These are phyloP conservation scores for Metrosideros polymorpha DNA, from an alignment of 441 rosid species.

Conservation along the genomic window DNA sequence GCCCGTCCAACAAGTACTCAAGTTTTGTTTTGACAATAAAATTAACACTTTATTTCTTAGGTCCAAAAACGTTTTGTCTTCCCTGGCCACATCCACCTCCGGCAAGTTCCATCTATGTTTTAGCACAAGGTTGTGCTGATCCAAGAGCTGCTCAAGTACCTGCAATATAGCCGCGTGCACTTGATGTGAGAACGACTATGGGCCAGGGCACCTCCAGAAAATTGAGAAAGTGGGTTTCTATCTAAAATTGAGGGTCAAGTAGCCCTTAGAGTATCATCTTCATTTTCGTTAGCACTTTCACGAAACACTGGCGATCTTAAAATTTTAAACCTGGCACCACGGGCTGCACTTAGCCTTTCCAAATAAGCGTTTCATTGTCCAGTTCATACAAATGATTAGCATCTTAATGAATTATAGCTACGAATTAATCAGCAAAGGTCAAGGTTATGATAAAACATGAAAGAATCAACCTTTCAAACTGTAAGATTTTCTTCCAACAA, in stretches of 20 bases:
- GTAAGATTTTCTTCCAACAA: background rate
- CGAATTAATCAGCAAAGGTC: background rate
- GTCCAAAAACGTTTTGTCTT: conserved; percentile 2
- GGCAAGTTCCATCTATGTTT: conserved; percentile 1
- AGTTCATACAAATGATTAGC: background rate
- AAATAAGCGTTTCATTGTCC: background rate
- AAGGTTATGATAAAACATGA: background rate
- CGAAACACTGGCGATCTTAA: background rate
- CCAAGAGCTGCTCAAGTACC: conserved; percentile 40
- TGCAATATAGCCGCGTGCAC: conserved; percentile 11
- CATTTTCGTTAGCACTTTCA: background rate
- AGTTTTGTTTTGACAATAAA: background rate
- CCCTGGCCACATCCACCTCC: conserved; percentile 3
- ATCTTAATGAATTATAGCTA: background rate
- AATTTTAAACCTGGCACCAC: background rate
- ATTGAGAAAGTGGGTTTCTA: background rate
- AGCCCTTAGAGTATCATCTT: background rate
- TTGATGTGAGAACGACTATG: background rate
- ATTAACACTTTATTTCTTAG: conserved; percentile 3
- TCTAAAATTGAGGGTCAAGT: background rate
- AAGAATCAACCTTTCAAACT: background rate
- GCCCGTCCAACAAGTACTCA: background rate
- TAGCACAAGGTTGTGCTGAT: conserved; percentile 20
- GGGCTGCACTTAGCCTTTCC: background rate
- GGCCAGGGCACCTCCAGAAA: background rate